A percentile compares a stretch with the other conserved stretches of the same genome.
phyloP scores from a whole-genome alignment of 2,329 filamentous ascomycete genomes.

The Leptographium lundbergii region DNA sequence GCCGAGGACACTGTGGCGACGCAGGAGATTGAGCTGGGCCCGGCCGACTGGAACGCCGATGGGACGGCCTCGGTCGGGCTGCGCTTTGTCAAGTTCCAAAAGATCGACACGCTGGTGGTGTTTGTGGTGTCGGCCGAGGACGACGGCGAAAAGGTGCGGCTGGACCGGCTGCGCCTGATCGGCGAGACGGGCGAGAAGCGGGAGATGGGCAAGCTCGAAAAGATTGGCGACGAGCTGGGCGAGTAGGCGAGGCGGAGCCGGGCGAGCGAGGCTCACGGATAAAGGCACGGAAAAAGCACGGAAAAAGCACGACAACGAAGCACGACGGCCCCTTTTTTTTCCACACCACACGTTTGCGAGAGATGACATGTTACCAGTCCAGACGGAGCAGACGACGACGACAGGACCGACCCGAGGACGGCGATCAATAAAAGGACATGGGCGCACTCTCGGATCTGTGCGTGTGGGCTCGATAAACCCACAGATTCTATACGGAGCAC shows the following conservation, averaged over 20 bases:
- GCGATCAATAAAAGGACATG: no score
- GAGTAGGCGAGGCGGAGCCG: constrained; percentile 31
- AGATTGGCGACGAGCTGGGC: constrained; percentile 67
- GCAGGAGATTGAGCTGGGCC: constrained; percentile 62
- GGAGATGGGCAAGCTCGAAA: constrained; percentile 89
- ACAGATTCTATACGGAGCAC: no score
- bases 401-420: no score
- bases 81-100: constrained; percentile 96
- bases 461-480: no score
- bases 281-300: no score
- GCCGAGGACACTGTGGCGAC: constrained; percentile 75
- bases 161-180: constrained; percentile 69
- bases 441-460: no score
- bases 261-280: not conserved
- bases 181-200: constrained; percentile 87
- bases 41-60: constrained; percentile 70
- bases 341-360: no score
- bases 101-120: constrained; percentile 71
- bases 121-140: constrained; percentile 83
- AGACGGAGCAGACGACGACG: no score
- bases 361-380: no score
- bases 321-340: no score
- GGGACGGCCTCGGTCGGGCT: constrained; percentile 61
- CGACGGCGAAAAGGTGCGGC: constrained; percentile 70
- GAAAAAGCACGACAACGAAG: not conserved